These are phyloP conservation scores for Bremia lactucae DNA, from an alignment of 352 stramenopile genomes.

Conservation along the genomic window DNA sequence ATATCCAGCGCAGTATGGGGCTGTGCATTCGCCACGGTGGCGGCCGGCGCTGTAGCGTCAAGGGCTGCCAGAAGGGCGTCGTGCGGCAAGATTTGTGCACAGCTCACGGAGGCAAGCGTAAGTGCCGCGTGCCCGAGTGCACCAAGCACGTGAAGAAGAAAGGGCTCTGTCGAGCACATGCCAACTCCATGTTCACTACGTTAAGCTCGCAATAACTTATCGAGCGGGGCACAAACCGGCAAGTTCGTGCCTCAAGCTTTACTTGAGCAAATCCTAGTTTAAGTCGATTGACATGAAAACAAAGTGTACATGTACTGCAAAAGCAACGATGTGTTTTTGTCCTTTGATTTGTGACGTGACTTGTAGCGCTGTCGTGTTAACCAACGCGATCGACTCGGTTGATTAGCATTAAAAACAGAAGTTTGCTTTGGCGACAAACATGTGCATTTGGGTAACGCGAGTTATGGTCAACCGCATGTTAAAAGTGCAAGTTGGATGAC, in stretches of 20 bases:
- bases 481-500: too few species aligned
- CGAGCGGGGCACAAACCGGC: neutral
- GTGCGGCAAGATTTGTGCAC: slow-evolving; percentile 81
- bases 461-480: too few species aligned
- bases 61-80: slow-evolving; percentile 76
- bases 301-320: neutral
- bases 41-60: slow-evolving; percentile 70
- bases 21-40: slow-evolving; percentile 83
- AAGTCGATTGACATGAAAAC: neutral
- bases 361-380: too few species aligned
- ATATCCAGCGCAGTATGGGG: slow-evolving; percentile 82
- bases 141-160: slow-evolving; percentile 85
- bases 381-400: too few species aligned
- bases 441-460: too few species aligned
- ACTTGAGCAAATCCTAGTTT: neutral
- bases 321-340: too few species aligned
- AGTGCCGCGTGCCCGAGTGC: slow-evolving; percentile 68
- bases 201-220: slow-evolving; percentile 9
- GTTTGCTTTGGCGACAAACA: too few species aligned
- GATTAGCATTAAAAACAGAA: too few species aligned
- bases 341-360: too few species aligned
- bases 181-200: slow-evolving; percentile 43
- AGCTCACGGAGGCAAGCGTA: slow-evolving; percentile 77
- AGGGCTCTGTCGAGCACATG: slow-evolving; percentile 62
- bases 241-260: too few species aligned